Conservation (phyloP, 345 rosid genomes). For the Brassica cretica region DNA sequence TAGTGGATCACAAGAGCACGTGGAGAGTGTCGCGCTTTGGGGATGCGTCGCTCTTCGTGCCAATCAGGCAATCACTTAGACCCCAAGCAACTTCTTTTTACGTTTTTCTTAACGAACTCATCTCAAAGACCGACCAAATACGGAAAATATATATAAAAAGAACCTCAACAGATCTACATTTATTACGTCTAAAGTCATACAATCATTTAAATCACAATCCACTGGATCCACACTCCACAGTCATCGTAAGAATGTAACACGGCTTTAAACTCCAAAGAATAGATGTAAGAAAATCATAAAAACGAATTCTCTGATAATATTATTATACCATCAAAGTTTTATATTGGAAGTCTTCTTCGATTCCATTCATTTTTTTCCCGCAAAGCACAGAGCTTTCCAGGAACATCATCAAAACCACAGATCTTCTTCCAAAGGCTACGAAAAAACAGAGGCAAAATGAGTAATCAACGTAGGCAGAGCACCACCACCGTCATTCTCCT, state of each 20-base stretch:
- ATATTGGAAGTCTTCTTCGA: not conserved
- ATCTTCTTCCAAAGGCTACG: not conserved
- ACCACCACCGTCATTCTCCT: not conserved
- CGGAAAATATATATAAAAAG: not conserved
- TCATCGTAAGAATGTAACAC: not conserved
- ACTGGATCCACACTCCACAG: not conserved
- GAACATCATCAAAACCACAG: slow-evolving; percentile 4
- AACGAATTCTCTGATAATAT: no score
- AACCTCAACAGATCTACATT: slow-evolving; percentile 23
- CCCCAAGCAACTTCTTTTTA: slow-evolving; percentile 28
- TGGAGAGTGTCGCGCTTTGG: slow-evolving; percentile 19
- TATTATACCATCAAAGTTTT: no score
- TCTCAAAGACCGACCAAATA: slow-evolving; percentile 33
- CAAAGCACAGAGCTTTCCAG: not conserved
- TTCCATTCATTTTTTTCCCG: not conserved
- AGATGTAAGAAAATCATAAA: no score
- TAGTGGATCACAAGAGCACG: slow-evolving; percentile 26
- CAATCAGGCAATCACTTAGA: slow-evolving; percentile 20
- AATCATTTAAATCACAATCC: not conserved
- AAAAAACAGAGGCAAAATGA: slow-evolving; percentile 30
- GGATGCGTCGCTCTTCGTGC: not conserved
- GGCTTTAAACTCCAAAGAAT: no score
- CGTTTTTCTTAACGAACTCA: slow-evolving; percentile 12
- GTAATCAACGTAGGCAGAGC: not conserved
- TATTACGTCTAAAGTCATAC: not conserved